Evolutionary conservation across 805 yeast species (phyloP).

Genomic region (Saturnispora ahearnii): DNA sequence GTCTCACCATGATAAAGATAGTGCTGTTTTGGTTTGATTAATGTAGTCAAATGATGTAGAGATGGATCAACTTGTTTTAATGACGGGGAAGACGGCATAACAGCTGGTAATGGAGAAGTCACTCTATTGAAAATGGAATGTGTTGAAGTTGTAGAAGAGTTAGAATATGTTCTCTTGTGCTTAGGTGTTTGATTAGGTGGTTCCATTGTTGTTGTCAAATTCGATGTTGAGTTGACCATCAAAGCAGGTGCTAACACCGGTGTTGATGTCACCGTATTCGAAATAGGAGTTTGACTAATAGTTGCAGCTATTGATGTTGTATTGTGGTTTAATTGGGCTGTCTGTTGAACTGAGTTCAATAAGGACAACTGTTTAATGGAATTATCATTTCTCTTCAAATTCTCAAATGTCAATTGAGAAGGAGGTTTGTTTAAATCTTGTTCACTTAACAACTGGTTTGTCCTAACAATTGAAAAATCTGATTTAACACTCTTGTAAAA

Average conservation of each 20-base stretch:
- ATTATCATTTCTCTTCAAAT: constrained; percentile 3
- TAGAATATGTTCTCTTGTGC: constrained; percentile 36
- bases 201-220: constrained; percentile 19
- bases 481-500: constrained; percentile 45
- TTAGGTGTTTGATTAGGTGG: constrained; percentile 26
- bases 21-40: constrained; percentile 27
- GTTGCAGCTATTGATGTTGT: neutral
- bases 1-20: constrained; percentile 76
- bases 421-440: constrained; percentile 8
- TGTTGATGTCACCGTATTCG: neutral
- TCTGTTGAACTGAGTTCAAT: neutral
- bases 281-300: neutral
- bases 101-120: constrained; percentile 34
- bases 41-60: constrained; percentile 6
- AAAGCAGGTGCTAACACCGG: neutral
- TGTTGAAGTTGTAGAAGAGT: constrained; percentile 28
- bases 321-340: neutral
- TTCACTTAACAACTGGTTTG: constrained; percentile 8
- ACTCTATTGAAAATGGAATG: constrained; percentile 22
- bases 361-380: neutral
- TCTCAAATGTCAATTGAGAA: constrained; percentile 10
- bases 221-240: neutral
- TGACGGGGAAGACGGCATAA: constrained; percentile 30
- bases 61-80: constrained; percentile 7
- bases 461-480: constrained; percentile 39